Percentiles rank a stretch among this genome's conserved stretches.
Conservation (phyloP, 2,329 filamentous ascomycete genomes). For the Plenodomus biglobosus region DNA sequence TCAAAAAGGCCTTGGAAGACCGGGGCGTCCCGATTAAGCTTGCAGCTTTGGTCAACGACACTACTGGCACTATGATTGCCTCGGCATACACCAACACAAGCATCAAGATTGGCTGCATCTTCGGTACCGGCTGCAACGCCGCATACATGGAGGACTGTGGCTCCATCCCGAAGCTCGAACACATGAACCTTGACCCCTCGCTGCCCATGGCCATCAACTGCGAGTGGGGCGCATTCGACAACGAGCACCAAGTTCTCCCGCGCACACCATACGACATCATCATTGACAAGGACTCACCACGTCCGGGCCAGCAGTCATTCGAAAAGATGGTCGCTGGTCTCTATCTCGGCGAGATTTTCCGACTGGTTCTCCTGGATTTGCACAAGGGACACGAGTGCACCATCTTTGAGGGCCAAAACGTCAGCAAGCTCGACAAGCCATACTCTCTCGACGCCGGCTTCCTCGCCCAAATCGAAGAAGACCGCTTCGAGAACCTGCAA, state of each 20-base stretch:
- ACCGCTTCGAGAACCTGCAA: slow-evolving; percentile 91
- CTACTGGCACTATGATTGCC: slow-evolving; percentile 93
- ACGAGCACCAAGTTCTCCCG: slow-evolving; percentile 86
- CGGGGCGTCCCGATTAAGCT: slow-evolving; percentile 87
- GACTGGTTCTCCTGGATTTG: slow-evolving; percentile 80
- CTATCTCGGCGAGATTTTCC: slow-evolving; percentile 93
- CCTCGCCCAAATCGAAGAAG: slow-evolving; percentile 89
- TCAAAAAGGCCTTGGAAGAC: slow-evolving; percentile 75
- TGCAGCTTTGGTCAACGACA: slow-evolving; percentile 94
- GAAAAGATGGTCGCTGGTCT: slow-evolving; percentile 98
- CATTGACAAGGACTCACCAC: slow-evolving; percentile 88
- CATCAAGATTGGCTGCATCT: slow-evolving; percentile 97
- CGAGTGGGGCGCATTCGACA: slow-evolving; percentile 97
- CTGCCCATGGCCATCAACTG: slow-evolving; percentile 96
- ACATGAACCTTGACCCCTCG: slow-evolving; percentile 83
- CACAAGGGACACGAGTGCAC: slow-evolving; percentile 64
- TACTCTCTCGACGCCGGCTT: slow-evolving; percentile 94
- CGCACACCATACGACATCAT: slow-evolving; percentile 82
- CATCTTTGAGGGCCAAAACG: slow-evolving; percentile 84
- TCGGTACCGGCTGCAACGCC: slow-evolving; percentile 96
- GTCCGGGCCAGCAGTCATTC: slow-evolving; percentile 90
- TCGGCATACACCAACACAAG: slow-evolving; percentile 93
- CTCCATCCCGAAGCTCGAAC: slow-evolving; percentile 87
- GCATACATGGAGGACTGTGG: slow-evolving; percentile 96
- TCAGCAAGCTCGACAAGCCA: slow-evolving; percentile 75